Percentiles rank a stretch among this genome's conserved stretches.
phyloP scores from a whole-genome alignment of 2,329 filamentous ascomycete genomes.

The Cladosporium sp. region DNA sequence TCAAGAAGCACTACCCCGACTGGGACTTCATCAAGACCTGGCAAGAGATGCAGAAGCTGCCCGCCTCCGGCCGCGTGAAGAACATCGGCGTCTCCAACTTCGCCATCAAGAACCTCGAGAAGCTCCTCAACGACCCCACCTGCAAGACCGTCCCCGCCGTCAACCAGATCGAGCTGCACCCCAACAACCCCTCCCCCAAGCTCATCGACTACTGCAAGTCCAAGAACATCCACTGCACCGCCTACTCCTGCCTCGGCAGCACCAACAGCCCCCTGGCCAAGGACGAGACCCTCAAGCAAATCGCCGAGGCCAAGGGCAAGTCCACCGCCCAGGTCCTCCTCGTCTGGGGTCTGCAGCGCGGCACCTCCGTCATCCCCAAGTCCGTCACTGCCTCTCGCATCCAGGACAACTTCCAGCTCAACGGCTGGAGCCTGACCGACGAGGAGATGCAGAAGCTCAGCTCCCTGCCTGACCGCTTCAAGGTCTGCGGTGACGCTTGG shows the following conservation, averaged over 20 bases:
- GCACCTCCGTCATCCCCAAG: conserved; percentile 50
- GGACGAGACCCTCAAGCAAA: conserved; percentile 36
- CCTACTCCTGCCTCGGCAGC: conserved; percentile 46
- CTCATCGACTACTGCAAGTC: conserved; percentile 48
- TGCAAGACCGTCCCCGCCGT: conserved; percentile 63
- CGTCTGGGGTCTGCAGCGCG: conserved; percentile 46
- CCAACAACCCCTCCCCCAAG: conserved; percentile 58
- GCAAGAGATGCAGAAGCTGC: conserved; percentile 62
- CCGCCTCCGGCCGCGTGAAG: conserved; percentile 56
- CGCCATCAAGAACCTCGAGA: conserved; percentile 45
- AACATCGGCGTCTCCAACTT: conserved; percentile 80
- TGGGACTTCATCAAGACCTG: conserved; percentile 56
- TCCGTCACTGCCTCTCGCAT: conserved; percentile 57
- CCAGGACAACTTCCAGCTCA: conserved; percentile 66
- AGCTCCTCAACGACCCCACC: conserved; percentile 53
- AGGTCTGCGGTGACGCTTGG: conserved; percentile 73
- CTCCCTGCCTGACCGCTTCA: conserved; percentile 69
- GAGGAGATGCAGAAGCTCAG: conserved; percentile 68
- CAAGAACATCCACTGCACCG: conserved; percentile 49
- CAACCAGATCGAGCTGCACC: conserved; percentile 58
- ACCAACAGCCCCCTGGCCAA: conserved; percentile 41
- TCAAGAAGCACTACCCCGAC: conserved; percentile 65
- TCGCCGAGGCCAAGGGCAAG: conserved; percentile 40
- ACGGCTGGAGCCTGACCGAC: conserved; percentile 67
- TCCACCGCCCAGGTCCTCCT: conserved; percentile 44